Evolutionary conservation across 2,329 filamentous ascomycete species (phyloP), one percentile per base, ranked within the genome.

Genomic region (Talaromyces funiculosus): DNA sequence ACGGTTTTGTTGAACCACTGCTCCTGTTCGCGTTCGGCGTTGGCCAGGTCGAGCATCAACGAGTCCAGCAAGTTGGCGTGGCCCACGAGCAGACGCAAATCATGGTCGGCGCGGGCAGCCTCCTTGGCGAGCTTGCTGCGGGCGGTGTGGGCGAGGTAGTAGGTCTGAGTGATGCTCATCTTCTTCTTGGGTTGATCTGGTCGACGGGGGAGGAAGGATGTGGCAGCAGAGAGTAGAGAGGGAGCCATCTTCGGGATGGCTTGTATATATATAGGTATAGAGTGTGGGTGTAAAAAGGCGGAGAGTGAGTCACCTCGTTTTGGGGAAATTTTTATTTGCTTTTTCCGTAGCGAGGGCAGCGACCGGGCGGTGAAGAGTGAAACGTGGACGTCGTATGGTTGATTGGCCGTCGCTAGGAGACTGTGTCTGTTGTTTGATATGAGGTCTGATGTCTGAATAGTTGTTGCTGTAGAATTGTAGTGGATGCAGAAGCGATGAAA

Each of bases 91-190:
- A 95, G 86, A 73, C 93, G 88, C 65, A 99, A 90, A 82, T 97
- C 87, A 84, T 97, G 94, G 75, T 97, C 93, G 70, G 90, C 82
- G 71, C 89, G 88, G 77, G 87, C 86, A 81, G 94, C 94, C 81
- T 97, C 93, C 66, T 84, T 85, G 67, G 92, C 92, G 73, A 99
- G 92, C 91, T 99, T 99, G 70, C 88, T 89, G 76, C 94, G 87
- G 74, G 94, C 94, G 78, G 92, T 93, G 83, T 96, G 92, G 75
- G 94, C 94, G 71, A 97, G 89, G 82, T 91, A 96, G 88, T 97
- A 99, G 64, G 93, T 97, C 80, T 97, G 92, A 29, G 93, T 95
- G 81, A 97, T 89, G 75, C 90, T 95, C 94, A 97, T 97, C 80
- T 89, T 92, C 78, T 92, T 90, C 5, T 54, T 53, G 47, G 35